Conservation (phyloP, 2,329 filamentous ascomycete genomes). For the Colletotrichum cordylinicola region DNA sequence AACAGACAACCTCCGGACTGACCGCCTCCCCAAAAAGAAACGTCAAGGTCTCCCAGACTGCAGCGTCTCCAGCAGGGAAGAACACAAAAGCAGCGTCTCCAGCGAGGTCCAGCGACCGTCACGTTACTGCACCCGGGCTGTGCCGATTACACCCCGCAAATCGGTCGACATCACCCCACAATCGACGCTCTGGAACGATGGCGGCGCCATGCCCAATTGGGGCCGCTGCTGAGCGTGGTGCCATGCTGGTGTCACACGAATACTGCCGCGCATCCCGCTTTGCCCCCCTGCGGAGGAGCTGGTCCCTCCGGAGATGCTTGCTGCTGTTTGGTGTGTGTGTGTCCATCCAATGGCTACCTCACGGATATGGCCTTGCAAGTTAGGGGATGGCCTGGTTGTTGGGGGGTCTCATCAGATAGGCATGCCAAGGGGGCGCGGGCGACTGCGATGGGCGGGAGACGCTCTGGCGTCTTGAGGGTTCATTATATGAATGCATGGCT, state of each 20-base stretch:
- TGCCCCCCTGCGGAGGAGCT: conserved; percentile 9
- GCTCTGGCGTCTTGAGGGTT: not conserved
- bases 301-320: not conserved
- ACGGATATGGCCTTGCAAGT: not conserved
- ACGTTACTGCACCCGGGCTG: conserved; percentile 20
- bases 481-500: conserved; percentile 19
- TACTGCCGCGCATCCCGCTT: conserved; percentile 17
- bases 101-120: not conserved
- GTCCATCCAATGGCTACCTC: not conserved
- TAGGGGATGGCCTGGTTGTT: not conserved
- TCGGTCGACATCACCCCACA: conserved; percentile 23
- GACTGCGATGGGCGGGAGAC: not conserved
- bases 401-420: conserved; percentile 11
- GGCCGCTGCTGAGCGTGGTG: conserved; percentile 15
- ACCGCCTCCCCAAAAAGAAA: not conserved
- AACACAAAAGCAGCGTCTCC: not conserved
- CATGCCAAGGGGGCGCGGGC: not conserved
- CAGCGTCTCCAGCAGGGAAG: not conserved
- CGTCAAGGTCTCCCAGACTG: not conserved
- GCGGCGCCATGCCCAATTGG: conserved; percentile 16
- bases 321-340: not conserved
- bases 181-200: conserved; percentile 20
- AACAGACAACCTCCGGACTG: not conserved
- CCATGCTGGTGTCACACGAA: conserved; percentile 16
- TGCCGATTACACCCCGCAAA: conserved; percentile 19